Conservation (phyloP, 2,329 filamentous ascomycete species). For the Ceratocystis albifundus region DNA sequence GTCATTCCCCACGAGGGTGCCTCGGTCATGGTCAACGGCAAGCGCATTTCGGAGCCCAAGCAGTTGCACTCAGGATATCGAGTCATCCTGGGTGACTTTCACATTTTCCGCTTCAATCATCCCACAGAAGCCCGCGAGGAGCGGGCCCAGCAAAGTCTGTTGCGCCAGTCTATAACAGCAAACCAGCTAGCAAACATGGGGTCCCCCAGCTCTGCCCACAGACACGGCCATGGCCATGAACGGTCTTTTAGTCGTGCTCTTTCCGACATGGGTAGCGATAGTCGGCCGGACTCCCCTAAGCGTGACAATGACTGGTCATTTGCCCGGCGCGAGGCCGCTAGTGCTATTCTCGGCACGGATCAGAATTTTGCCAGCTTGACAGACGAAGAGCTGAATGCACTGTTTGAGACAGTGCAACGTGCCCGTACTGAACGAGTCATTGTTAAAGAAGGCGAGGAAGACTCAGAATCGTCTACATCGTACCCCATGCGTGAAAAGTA, state of each 20-base stretch:
- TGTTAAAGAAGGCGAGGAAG: conserved; percentile 69
- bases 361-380: conserved; percentile 83
- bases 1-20: conserved; percentile 82
- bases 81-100: conserved; percentile 93
- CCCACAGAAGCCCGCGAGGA: conserved; percentile 92
- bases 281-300: conserved; percentile 63
- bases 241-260: conserved; percentile 65
- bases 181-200: conserved; percentile 46
- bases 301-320: conserved; percentile 91
- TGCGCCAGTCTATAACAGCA: conserved; percentile 56
- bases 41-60: conserved; percentile 74
- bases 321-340: conserved; percentile 83
- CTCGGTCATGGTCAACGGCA: conserved; percentile 94
- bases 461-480: conserved; percentile 78
- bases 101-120: conserved; percentile 98
- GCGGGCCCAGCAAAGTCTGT: conserved; percentile 58
- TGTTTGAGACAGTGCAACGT: conserved; percentile 89
- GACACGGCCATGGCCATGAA: conserved; percentile 53
- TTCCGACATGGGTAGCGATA: conserved; percentile 62
- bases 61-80: conserved; percentile 84
- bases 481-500: conserved; percentile 90
- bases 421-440: conserved; percentile 66
- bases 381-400: conserved; percentile 83
- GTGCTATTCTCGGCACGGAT: conserved; percentile 76
- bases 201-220: conserved; percentile 12